These are phyloP conservation scores for Sporopachydermia lactativora DNA, from an alignment of 805 yeast genomes.

Conservation along the genomic window DNA sequence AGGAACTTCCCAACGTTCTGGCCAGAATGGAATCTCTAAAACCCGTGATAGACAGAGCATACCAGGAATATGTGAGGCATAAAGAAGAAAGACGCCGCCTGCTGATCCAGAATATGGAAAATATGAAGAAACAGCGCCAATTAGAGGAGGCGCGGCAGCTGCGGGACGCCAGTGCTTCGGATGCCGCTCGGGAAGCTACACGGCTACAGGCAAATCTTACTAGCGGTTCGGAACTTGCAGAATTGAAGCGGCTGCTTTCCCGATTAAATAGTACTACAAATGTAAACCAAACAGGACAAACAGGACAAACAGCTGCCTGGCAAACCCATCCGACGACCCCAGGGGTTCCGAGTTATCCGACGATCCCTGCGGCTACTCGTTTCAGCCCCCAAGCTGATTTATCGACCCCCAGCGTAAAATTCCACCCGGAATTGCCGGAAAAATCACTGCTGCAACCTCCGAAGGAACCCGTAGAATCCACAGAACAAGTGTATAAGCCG, in stretches of 20 bases:
- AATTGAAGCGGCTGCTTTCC: neutral
- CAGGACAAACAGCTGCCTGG: too few species aligned
- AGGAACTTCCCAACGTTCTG: neutral
- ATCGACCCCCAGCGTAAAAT: conserved; percentile 3
- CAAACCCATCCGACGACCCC: too few species aligned
- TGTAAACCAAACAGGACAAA: neutral
- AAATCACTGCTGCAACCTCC: conserved; percentile 6
- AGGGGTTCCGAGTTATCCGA: conserved; percentile 2
- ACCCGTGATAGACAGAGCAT: neutral
- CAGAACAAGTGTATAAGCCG: conserved; percentile 22
- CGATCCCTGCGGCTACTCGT: conserved; percentile 3
- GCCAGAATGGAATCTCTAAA: neutral
- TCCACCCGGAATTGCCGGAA: conserved; percentile 3
- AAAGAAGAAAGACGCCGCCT: neutral
- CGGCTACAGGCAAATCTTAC: neutral
- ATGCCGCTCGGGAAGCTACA: too few species aligned
- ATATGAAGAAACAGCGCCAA: neutral
- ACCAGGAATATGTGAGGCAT: neutral
- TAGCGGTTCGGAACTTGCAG: neutral
- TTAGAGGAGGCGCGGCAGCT: neutral
- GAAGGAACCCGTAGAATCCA: conserved; percentile 3
- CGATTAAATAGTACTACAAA: neutral
- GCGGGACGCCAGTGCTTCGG: neutral
- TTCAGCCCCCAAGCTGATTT: neutral
- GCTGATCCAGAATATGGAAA: neutral